These are phyloP conservation scores for Sporothrix euskadiensis DNA, from an alignment of 2,329 filamentous ascomycete genomes.

Conservation along the genomic window DNA sequence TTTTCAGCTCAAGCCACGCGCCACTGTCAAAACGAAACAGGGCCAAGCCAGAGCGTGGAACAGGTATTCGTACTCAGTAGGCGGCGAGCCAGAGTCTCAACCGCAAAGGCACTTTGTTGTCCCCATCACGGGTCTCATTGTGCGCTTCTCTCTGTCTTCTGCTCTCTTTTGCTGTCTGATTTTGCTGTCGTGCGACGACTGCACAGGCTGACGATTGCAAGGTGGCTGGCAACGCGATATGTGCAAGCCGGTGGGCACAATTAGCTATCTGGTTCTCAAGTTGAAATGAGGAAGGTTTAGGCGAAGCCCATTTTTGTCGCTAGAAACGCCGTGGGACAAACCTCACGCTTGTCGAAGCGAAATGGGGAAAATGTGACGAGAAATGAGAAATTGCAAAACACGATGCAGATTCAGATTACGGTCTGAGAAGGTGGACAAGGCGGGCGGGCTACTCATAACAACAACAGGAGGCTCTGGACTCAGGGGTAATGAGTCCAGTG, in stretches of 20 bases:
- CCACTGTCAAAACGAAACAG: slow-evolving; percentile 2
- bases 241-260: not conserved
- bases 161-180: not conserved
- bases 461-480: not conserved
- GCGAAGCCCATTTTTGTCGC: not conserved
- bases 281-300: not conserved
- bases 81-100: not conserved
- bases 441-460: not conserved
- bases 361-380: not conserved
- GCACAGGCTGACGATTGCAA: not conserved
- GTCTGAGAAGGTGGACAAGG: not conserved
- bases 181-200: not conserved
- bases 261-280: not conserved
- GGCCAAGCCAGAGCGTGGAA: slow-evolving; percentile 20
- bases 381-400: not conserved
- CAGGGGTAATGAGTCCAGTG: not conserved
- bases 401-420: not conserved
- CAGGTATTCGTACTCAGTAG: not conserved
- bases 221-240: not conserved
- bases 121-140: not conserved
- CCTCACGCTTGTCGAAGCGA: not conserved
- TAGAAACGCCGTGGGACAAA: not conserved
- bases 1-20: slow-evolving; percentile 1
- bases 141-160: not conserved
- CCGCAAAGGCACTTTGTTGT: not conserved